These are phyloP conservation scores for Blastomyces gilchristii DNA, from an alignment of 2,329 filamentous ascomycete species.

Conservation along the genomic window DNA sequence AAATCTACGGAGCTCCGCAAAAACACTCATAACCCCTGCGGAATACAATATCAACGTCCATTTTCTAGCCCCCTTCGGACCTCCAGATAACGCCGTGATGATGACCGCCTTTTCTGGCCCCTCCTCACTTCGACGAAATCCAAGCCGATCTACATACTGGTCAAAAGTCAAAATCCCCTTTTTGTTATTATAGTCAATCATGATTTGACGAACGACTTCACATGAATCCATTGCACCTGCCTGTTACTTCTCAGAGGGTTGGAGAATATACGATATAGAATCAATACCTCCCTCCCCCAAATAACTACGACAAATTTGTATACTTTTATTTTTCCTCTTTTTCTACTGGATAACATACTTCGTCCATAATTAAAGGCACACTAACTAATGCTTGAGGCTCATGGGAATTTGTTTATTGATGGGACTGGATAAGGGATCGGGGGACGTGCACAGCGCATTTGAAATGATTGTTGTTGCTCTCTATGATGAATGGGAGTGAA, in stretches of 20 bases:
- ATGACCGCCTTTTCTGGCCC: not conserved
- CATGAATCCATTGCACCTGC: not conserved
- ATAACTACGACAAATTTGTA: not conserved
- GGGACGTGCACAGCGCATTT: not conserved
- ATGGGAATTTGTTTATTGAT: not conserved
- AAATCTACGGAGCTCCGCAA: not conserved
- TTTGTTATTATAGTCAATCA: not conserved
- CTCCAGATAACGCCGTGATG: not conserved
- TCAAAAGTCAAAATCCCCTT: not conserved
- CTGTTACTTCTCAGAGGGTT: not conserved
- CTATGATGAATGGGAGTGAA: not conserved
- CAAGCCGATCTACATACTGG: not conserved
- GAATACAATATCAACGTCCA: not conserved
- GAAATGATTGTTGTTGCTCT: no score
- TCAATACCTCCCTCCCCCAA: not conserved
- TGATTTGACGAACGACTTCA: not conserved
- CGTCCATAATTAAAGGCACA: not conserved
- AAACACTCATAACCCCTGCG: not conserved
- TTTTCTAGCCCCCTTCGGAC: not conserved
- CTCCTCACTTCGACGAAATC: not conserved
- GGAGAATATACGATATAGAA: not conserved
- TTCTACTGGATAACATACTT: not conserved
- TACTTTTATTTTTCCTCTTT: not conserved
- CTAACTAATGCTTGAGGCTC: not conserved
- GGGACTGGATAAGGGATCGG: not conserved